Percentiles rank a stretch among this genome's conserved stretches.
phyloP scores from a whole-genome alignment of 192 early-diverging fungal genomes.

The Linnemannia exigua region DNA sequence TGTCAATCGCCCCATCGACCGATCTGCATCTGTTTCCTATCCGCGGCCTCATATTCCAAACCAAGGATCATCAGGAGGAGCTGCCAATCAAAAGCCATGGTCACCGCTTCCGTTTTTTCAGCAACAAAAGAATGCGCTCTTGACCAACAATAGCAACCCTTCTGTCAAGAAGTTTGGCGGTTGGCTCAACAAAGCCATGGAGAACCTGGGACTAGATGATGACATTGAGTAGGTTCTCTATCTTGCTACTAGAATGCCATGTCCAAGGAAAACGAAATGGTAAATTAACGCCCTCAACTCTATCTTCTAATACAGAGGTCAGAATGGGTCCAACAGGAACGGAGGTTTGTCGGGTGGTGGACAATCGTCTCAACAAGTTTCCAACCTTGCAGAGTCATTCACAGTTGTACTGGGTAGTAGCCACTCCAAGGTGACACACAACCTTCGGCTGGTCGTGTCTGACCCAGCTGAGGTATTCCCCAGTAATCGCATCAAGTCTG shows the following conservation, averaged over 20 bases:
- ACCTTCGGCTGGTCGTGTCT: conserved; percentile 70
- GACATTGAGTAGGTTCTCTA: conserved; percentile 50
- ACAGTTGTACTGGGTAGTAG: conserved; percentile 78
- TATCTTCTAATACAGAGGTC: neutral
- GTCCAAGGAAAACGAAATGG: neutral
- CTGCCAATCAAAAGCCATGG: conserved; percentile 57
- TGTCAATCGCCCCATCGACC: conserved; percentile 12
- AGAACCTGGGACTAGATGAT: conserved; percentile 71
- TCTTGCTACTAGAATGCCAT: neutral
- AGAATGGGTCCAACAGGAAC: neutral
- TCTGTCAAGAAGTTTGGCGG: conserved; percentile 64
- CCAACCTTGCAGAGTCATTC: conserved; percentile 78
- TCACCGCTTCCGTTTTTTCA: conserved; percentile 68
- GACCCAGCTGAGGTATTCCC: conserved; percentile 55
- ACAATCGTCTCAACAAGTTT: conserved; percentile 3
- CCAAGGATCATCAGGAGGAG: conserved; percentile 26
- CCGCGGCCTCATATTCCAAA: conserved; percentile 26
- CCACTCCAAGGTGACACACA: conserved; percentile 83
- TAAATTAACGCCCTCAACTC: neutral
- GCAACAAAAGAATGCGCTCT: conserved; percentile 64
- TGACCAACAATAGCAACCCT: conserved; percentile 60
- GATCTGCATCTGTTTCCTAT: conserved; percentile 38
- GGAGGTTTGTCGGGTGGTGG: neutral
- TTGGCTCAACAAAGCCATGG: conserved; percentile 78
- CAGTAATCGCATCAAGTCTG: conserved; percentile 40